A percentile compares a stretch with the other conserved stretches of the same genome.
phyloP scores from a whole-genome alignment of 2,329 filamentous ascomycete species.

The Penicillium vulpinum region DNA sequence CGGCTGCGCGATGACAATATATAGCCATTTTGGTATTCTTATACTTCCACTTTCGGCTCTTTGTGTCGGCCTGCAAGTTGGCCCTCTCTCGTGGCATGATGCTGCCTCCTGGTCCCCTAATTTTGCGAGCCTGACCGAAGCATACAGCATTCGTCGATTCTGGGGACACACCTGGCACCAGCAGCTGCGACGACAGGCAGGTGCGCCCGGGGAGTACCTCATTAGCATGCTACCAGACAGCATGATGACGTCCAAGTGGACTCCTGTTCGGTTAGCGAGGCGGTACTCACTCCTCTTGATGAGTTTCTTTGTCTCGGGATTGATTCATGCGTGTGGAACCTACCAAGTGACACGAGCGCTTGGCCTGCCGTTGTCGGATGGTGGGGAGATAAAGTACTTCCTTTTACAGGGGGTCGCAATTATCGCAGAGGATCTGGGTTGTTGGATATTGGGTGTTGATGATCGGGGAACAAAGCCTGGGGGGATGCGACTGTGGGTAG shows the following conservation, averaged over 20 bases:
- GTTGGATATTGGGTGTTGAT: neutral
- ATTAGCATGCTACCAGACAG: neutral
- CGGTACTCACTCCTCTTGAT: neutral
- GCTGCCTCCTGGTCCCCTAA: neutral
- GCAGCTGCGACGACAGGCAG: neutral
- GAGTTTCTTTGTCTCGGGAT: neutral
- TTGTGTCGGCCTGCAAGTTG: neutral
- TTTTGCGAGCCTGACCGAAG: neutral
- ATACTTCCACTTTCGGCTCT: neutral
- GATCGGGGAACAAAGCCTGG: neutral
- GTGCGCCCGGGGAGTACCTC: slow-evolving; percentile 9
- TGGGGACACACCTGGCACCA: neutral
- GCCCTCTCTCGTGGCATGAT: neutral
- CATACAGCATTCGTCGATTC: slow-evolving; percentile 8
- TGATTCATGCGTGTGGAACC: neutral
- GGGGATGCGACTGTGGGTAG: neutral
- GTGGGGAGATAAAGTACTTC: neutral
- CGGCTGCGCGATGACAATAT: neutral
- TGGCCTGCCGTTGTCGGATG: neutral
- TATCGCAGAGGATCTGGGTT: neutral
- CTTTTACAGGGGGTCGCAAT: neutral
- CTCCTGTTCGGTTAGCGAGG: neutral
- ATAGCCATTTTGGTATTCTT: neutral
- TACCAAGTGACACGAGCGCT: neutral
- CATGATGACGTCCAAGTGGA: neutral